These are phyloP conservation scores for Nepenthes gracilis DNA, from an alignment of 148 eudicot species.

Conservation along the genomic window DNA sequence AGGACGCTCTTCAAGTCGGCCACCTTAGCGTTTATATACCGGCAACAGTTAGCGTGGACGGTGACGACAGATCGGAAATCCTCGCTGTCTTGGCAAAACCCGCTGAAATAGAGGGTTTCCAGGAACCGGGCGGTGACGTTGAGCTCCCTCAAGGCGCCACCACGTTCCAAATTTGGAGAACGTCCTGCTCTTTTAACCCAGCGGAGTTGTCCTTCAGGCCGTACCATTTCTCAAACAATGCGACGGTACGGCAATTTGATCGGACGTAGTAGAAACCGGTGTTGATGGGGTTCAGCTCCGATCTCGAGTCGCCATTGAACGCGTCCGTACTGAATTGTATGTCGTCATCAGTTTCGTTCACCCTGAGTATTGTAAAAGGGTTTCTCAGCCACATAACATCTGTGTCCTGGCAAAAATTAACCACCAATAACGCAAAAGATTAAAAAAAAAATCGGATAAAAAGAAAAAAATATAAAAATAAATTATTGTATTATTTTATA, in stretches of 20 bases:
- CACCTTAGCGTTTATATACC: conserved; percentile 55
- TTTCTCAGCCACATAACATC: conserved; percentile 70
- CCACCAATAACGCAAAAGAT: neutral
- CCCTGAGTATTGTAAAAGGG: conserved; percentile 30
- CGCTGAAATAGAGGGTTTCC: conserved; percentile 49
- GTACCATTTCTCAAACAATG: conserved; percentile 58
- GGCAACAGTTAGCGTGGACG: conserved; percentile 78
- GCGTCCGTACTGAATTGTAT: conserved; percentile 40
- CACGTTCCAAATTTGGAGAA: conserved; percentile 19
- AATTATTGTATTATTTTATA: too few relatives aligned
- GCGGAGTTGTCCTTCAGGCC: conserved; percentile 34
- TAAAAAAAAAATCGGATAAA: too few relatives aligned
- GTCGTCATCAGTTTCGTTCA: conserved; percentile 25
- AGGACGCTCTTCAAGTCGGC: conserved; percentile 33
- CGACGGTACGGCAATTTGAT: conserved; percentile 52
- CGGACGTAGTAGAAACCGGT: conserved; percentile 66
- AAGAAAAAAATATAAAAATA: too few relatives aligned
- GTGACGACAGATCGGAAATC: conserved; percentile 39
- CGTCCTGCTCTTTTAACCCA: conserved; percentile 70
- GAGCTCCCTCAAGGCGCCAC: conserved; percentile 16
- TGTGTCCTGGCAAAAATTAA: conserved; percentile 29
- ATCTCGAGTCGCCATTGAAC: conserved; percentile 27
- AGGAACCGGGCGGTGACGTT: conserved; percentile 31
- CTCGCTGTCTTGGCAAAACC: conserved; percentile 44
- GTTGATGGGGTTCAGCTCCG: conserved; percentile 36